Base-by-base conservation (phyloP, 2,329 filamentous ascomycete species). In the Rutstroemia sp. region DNA sequence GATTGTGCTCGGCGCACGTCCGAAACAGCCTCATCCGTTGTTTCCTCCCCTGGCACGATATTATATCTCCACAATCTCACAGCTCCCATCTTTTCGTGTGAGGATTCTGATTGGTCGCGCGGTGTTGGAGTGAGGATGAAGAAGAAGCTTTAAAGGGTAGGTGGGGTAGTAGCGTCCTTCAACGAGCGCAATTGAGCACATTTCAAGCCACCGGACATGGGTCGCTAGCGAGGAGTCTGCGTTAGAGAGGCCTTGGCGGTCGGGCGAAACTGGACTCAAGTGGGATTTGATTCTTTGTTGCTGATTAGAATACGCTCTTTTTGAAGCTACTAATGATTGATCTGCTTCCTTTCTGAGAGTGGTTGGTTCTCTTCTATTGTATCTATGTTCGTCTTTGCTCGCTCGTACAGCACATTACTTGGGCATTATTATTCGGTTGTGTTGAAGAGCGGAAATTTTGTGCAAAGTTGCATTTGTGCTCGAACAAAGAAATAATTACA, bases 181-280 rank as follows among this genome's bases (percentile, higher is more conserved):
- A 48, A 44, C 46, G 56, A 58, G 56, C 37, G 51, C 37, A 44
- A 54, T 58, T 58, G 56, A 58, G 56, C 56, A 58, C 18, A 54
- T 58, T 54, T 58, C 56, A 54, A 54, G 56, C 56, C 56, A 58
- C 48, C 19, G 3, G 16, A 27, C 45, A 42, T 5, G 52, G 52
- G 18, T 42, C 14, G 16, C 49, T 30, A 47, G 23, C 45, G 37
- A 50, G 3, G 12, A 18, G 18, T 49, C 27, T 16, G 23, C 18
- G 42, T 34, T 34, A 44, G 41, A 21, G n/a, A 44, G 14, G n/a
- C 14, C 52, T 55, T 50, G 52, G 52, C 46, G 8, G 42, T 21
- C 46, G 30, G 25, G 30, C 30, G 30, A 34, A 34, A 34, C 30
- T 34, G 9, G 30, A 34, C 30, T 34, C 12, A 12, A 14, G 9